A percentile compares a stretch with the other conserved stretches of the same genome.
These are phyloP conservation scores for Cystoisospora suis DNA, from an alignment of 169 alveolate species.

Conservation along the genomic window DNA sequence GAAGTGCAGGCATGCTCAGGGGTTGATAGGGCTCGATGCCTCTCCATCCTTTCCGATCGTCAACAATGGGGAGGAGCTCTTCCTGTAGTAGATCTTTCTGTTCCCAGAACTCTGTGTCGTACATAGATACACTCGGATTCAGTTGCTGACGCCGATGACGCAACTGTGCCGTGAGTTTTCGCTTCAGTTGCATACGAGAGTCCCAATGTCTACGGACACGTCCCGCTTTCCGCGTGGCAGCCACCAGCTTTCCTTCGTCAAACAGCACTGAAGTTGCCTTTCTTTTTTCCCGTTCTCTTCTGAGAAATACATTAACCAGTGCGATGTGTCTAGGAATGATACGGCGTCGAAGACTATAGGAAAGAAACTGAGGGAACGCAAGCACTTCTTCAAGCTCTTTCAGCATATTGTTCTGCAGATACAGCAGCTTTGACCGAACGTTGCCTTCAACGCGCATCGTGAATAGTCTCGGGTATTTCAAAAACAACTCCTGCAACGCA, in stretches of 20 bases:
- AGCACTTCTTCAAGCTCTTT: constrained; percentile 49
- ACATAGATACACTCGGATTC: not conserved
- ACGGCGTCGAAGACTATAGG: constrained; percentile 59
- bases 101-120: not conserved
- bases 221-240: not conserved
- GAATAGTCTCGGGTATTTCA: constrained; percentile 36
- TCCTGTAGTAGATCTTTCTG: not conserved
- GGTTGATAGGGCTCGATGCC: constrained; percentile 55
- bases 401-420: constrained; percentile 53
- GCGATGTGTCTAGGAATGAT: constrained; percentile 61
- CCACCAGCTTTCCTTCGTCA: not conserved
- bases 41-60: constrained; percentile 48
- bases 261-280: not conserved
- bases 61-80: constrained; percentile 32
- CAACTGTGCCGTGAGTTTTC: constrained; percentile 34
- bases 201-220: constrained; percentile 16
- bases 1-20: constrained; percentile 38
- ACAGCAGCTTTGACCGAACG: constrained; percentile 48
- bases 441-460: constrained; percentile 25
- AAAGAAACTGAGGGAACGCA: constrained; percentile 51
- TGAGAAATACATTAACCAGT: constrained; percentile 36
- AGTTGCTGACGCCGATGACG: constrained; percentile 28
- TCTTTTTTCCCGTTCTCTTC: not conserved
- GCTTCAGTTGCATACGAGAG: constrained; percentile 46
- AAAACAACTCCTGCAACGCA: constrained; percentile 34